Conservation (phyloP, 2,329 filamentous ascomycete species). For the Diaporthe nobilis region DNA sequence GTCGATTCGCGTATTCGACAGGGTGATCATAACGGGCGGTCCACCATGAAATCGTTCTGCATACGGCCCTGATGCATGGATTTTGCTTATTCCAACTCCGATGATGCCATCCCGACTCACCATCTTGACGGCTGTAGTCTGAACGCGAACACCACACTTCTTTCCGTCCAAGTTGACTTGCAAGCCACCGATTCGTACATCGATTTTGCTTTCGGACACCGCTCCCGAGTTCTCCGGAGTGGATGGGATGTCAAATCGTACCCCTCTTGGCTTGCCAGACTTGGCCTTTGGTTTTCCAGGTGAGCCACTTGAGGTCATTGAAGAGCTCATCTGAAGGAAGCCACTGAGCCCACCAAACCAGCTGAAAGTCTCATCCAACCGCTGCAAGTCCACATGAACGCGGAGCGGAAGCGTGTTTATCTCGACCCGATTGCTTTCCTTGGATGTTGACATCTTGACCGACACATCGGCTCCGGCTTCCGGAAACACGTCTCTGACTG, state of each 20-base stretch:
- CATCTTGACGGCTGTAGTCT: conserved; percentile 86
- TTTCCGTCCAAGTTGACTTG: conserved; percentile 83
- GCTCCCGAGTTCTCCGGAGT: conserved; percentile 63
- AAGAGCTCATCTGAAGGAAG: conserved; percentile 88
- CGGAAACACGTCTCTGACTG: conserved; percentile 71
- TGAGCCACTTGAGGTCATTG: conserved; percentile 82
- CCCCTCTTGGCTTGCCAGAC: conserved; percentile 64
- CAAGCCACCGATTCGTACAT: conserved; percentile 82
- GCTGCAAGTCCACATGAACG: conserved; percentile 82
- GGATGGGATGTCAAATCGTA: conserved; percentile 70
- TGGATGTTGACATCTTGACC: conserved; percentile 63
- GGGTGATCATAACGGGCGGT: conserved; percentile 73
- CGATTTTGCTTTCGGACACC: conserved; percentile 74
- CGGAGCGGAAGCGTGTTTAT: conserved; percentile 83
- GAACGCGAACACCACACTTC: conserved; percentile 80
- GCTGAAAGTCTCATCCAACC: conserved; percentile 86
- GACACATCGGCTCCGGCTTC: conserved; percentile 71
- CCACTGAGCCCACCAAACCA: conserved; percentile 94
- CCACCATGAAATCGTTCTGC: conserved; percentile 65
- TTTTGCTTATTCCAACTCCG: conserved; percentile 80
- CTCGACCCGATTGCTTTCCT: conserved; percentile 67
- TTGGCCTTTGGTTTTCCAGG: conserved; percentile 55
- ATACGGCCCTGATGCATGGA: conserved; percentile 82
- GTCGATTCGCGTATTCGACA: conserved; percentile 78
- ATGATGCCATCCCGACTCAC: conserved; percentile 81